Evolutionary conservation across 768 basidiomycete species (phyloP).

Genomic region (Tulasnella sp.): DNA sequence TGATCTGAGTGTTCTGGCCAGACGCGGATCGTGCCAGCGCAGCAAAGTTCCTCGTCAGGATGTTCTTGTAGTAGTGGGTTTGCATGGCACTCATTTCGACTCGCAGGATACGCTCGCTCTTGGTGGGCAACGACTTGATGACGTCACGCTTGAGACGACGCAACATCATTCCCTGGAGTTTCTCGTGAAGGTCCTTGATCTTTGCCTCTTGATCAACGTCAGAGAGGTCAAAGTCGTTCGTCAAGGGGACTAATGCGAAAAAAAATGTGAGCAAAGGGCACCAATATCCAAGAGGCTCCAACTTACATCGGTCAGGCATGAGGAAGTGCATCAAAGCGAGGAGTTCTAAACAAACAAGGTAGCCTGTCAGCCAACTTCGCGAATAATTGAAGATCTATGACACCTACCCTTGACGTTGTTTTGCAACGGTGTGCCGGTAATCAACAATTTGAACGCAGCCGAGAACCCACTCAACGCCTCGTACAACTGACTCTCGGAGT

Average conservation of each 20-base stretch:
- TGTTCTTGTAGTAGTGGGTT: slow-evolving; percentile 98
- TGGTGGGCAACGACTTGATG: slow-evolving; percentile 89
- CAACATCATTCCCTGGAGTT: slow-evolving; percentile 90
- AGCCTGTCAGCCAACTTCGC: neutral
- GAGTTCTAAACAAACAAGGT: slow-evolving; percentile 53
- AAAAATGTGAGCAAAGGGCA: slow-evolving; percentile 1
- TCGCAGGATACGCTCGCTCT: slow-evolving; percentile 94
- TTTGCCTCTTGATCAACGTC: slow-evolving; percentile 89
- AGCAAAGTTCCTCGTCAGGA: slow-evolving; percentile 92
- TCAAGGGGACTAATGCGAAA: slow-evolving; percentile 62
- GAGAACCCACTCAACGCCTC: slow-evolving; percentile 86
- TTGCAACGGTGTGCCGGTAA: slow-evolving; percentile 96
- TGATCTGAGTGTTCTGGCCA: slow-evolving; percentile 77
- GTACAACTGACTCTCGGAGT: slow-evolving; percentile 94
- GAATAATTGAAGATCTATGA: neutral
- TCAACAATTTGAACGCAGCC: slow-evolving; percentile 86
- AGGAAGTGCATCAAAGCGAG: slow-evolving; percentile 98
- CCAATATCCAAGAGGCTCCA: neutral
- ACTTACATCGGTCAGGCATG: slow-evolving; percentile 94
- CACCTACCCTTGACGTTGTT: slow-evolving; percentile 92
- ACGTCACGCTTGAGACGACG: slow-evolving; percentile 93
- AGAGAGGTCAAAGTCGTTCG: slow-evolving; percentile 90
- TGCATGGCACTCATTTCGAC: slow-evolving; percentile 97
- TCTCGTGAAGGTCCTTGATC: slow-evolving; percentile 92
- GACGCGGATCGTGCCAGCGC: slow-evolving; percentile 69